These are phyloP conservation scores for Leccinum variicolor DNA, from an alignment of 768 basidiomycete genomes.

Conservation along the genomic window DNA sequence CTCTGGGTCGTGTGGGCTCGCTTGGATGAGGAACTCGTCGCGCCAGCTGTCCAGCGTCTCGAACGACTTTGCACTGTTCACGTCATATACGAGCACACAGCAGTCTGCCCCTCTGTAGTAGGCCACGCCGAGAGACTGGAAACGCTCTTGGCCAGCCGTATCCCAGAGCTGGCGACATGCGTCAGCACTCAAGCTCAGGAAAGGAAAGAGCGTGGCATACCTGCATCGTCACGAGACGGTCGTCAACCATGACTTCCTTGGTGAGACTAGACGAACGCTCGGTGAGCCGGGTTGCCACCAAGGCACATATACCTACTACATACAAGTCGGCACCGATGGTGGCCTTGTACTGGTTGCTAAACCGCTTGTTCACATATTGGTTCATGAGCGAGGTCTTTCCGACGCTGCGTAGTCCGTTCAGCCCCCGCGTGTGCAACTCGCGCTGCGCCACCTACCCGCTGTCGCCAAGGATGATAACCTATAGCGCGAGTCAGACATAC, in stretches of 20 bases:
- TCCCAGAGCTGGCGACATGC: conserved; percentile 84
- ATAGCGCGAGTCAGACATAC: conserved; percentile 9
- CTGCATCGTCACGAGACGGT: conserved; percentile 98
- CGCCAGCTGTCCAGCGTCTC: conserved; percentile 99
- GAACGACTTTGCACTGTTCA: conserved; percentile 97
- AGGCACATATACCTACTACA: conserved; percentile 43
- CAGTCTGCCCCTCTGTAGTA: conserved; percentile 99
- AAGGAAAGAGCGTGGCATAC: conserved; percentile 38
- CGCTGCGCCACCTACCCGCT: conserved; percentile 62
- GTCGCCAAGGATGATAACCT: conserved; percentile 99
- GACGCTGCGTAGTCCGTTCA: conserved; percentile 51
- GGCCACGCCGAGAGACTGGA: conserved; percentile 97
- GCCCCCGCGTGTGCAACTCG: not conserved
- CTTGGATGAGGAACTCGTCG: conserved; percentile 98
- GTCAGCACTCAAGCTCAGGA: conserved; percentile 1
- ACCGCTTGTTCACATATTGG: conserved; percentile 99
- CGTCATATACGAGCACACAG: conserved; percentile 98
- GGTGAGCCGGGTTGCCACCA: conserved; percentile 3
- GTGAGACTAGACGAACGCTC: conserved; percentile 61
- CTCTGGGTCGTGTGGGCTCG: conserved; percentile 97
- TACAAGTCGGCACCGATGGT: conserved; percentile 98
- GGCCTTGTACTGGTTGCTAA: conserved; percentile 99
- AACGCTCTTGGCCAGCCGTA: conserved; percentile 98
- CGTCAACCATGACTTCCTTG: conserved; percentile 98
- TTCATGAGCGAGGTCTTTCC: conserved; percentile 99